phyloP scores from a whole-genome alignment of 108 stramenopile genomes.

The Fragilariopsis cylindrus region DNA sequence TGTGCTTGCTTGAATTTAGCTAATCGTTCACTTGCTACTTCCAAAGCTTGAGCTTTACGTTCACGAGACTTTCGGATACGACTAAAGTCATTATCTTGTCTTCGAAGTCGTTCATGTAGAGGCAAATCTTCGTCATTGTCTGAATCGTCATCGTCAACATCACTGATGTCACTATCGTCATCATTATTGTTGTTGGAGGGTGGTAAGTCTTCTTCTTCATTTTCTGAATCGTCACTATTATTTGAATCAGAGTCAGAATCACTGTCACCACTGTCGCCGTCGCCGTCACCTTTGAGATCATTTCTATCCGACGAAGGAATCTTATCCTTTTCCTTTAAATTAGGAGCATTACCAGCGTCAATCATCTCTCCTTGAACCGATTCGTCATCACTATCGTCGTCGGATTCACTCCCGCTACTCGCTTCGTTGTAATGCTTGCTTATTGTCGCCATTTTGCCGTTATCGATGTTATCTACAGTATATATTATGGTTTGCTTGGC shows the following conservation, averaged over 20 bases:
- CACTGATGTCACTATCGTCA: conserved; percentile 1
- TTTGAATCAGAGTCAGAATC: background rate
- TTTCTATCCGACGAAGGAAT: background rate
- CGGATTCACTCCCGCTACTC: conserved; percentile 21
- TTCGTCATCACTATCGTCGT: background rate
- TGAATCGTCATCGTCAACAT: conserved; percentile 21
- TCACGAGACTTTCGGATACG: background rate
- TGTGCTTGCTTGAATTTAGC: conserved; percentile 20
- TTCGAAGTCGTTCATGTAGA: conserved; percentile 28
- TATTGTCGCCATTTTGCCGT: too few relatives aligned
- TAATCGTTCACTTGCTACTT: conserved; percentile 28
- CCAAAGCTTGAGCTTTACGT: conserved; percentile 27
- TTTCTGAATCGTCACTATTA: conserved; percentile 1
- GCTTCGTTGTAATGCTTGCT: conserved; percentile 23
- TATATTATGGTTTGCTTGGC: too few relatives aligned
- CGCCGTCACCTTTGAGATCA: background rate
- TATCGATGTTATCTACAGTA: too few relatives aligned
- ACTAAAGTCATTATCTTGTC: conserved; percentile 21
- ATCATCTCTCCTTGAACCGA: background rate
- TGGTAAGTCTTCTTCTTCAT: background rate
- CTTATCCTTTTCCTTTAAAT: background rate
- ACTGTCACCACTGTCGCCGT: conserved; percentile 12
- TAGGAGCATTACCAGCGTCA: background rate
- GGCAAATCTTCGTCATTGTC: conserved; percentile 21
- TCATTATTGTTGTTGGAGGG: background rate